These are phyloP conservation scores for Thermothelomyces thermophilus DNA, from an alignment of 2,329 filamentous ascomycete species.

Conservation along the genomic window DNA sequence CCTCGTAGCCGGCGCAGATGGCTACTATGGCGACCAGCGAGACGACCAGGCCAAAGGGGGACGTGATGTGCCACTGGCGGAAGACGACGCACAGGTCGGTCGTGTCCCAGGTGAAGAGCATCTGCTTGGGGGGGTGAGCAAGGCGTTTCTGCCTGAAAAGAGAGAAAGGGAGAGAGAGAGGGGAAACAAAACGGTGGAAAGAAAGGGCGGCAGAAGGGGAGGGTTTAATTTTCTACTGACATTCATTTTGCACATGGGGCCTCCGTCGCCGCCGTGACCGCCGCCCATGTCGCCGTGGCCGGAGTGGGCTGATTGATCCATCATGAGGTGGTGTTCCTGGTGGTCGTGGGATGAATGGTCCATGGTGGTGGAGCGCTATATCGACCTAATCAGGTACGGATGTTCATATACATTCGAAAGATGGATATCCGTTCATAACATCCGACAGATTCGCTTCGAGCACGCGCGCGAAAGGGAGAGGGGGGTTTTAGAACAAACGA, in stretches of 20 bases:
- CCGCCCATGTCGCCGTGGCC: constrained; percentile 42
- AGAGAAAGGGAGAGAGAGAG: too few relatives aligned
- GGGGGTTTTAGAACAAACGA: too few relatives aligned
- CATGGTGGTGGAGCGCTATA: constrained; percentile 33
- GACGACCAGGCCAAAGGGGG: constrained; percentile 65
- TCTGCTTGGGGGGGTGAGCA: constrained; percentile 47
- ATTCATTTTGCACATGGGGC: constrained; percentile 93
- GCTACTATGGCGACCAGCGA: constrained; percentile 78
- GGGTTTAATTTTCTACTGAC: too few relatives aligned
- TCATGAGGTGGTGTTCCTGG: constrained; percentile 30
- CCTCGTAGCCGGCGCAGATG: constrained; percentile 89
- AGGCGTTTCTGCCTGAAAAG: too few relatives aligned
- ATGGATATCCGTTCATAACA: too few relatives aligned
- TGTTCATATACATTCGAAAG: too few relatives aligned
- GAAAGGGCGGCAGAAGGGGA: too few relatives aligned
- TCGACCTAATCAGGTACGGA: too few relatives aligned
- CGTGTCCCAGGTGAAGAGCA: constrained; percentile 97
- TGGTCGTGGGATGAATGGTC: constrained; percentile 34
- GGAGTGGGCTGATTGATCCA: constrained; percentile 39
- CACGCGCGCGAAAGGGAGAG: too few relatives aligned
- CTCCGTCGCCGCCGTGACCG: too few relatives aligned
- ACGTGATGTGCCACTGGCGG: constrained; percentile 77
- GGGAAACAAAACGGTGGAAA: too few relatives aligned
- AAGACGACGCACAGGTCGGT: constrained; percentile 95
- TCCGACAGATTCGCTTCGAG: too few relatives aligned